Evolutionary conservation across 805 yeast genomes (phyloP), one percentile per base, ranked within the genome.

Genomic region (Saccharomycopsis malanga): DNA sequence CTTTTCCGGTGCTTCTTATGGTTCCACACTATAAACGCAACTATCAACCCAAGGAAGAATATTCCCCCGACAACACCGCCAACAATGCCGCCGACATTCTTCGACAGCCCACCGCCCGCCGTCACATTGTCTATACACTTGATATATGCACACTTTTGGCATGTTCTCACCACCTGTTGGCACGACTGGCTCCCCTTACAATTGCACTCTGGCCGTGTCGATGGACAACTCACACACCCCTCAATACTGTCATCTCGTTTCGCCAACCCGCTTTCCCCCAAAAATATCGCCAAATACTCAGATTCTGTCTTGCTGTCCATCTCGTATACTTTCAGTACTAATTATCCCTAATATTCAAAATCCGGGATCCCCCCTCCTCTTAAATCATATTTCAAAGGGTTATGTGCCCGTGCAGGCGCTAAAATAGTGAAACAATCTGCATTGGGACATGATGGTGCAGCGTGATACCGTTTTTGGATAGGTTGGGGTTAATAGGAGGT

Each of bases 61-160:
- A 52, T 18, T 2, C 54, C 53, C 12, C 53, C 54, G 17, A 52
- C 34, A 6, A 49, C 29, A n/a, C 54, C 54, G 4, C 54, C 54
- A 4, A 41, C 53, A 17, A 52, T 52, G 9, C 53, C 53, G 9
- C 53, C 54, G n/a, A 52, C 34, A 21, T 52, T 52, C 37, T 51
- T 51, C 36, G 42, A 34, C n/a, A n/a, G n/a, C 18, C 34, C 17
- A 12, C 43, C 29, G 27, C 35, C 41, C 21, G 30, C 4, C 7
- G 23, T 15, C 14, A 29, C 18, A 7, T 22, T 24, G 22, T 34
- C 40, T 15, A 23, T 20, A 32, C 54, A 50, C 22, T 39, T 27
- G 12, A 32, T 23, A 14, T 24, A 34, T 12, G 50, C 49, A 27
- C 54, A 50, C 21, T 24, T 39, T 15, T 32, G 20, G 24, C 52